These are phyloP conservation scores for Megacollybia marginata DNA, from an alignment of 768 basidiomycete species.

Conservation along the genomic window DNA sequence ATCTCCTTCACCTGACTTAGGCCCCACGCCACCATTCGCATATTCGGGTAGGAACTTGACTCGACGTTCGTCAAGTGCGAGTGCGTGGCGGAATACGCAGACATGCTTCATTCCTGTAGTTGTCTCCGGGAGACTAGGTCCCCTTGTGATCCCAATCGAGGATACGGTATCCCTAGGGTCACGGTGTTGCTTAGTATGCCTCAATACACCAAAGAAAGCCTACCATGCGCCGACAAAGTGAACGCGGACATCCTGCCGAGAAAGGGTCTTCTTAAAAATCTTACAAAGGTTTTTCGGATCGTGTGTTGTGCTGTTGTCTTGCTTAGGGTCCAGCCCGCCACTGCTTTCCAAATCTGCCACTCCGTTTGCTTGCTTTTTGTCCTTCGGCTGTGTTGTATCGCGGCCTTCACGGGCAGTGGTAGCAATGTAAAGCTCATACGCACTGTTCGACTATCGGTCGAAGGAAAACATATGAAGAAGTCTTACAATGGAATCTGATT, in stretches of 20 bases:
- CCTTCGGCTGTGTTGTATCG: no score
- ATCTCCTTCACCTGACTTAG: constrained; percentile 8
- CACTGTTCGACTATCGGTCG: no score
- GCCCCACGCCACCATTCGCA: constrained; percentile 18
- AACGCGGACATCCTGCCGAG: constrained; percentile 21
- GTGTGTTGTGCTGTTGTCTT: background rate
- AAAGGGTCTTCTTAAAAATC: constrained; percentile 24
- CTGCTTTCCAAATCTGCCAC: no score
- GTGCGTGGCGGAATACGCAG: constrained; percentile 37
- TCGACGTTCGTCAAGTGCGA: constrained; percentile 39
- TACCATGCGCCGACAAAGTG: constrained; percentile 42
- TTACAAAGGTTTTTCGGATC: constrained; percentile 14
- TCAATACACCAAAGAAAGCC: constrained; percentile 2
- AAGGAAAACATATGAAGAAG: no score
- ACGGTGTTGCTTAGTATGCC: no score
- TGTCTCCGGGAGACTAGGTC: constrained; percentile 23
- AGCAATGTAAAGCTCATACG: no score
- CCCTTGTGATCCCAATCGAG: constrained; percentile 30
- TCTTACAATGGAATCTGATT: no score
- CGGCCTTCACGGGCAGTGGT: no score
- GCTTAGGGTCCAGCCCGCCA: no score
- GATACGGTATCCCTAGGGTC: constrained; percentile 49
- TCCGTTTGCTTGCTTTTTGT: no score
- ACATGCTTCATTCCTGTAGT: constrained; percentile 22
- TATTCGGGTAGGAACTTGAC: constrained; percentile 43